These are phyloP conservation scores for Fusarium chuoi DNA, from an alignment of 2,329 filamentous ascomycete genomes.

Conservation along the genomic window DNA sequence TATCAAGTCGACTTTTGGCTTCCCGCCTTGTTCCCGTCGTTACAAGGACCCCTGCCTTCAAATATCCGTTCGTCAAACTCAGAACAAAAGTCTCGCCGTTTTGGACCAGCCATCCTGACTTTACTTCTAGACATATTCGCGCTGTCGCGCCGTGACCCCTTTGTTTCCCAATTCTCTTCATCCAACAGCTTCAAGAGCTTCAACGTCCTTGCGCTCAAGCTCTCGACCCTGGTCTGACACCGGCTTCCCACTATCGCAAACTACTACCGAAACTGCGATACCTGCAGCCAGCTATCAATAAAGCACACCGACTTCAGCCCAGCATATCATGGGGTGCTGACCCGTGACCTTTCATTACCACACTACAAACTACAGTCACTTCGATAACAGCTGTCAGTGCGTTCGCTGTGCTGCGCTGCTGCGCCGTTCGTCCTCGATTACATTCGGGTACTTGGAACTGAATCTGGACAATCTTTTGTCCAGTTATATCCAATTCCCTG, in stretches of 20 bases:
- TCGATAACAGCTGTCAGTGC: slow-evolving; percentile 26
- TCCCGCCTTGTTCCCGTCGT: slow-evolving; percentile 33
- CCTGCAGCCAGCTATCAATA: slow-evolving; percentile 35
- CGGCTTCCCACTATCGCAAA: slow-evolving; percentile 39
- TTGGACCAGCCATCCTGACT: slow-evolving; percentile 16
- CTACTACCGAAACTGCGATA: slow-evolving; percentile 36
- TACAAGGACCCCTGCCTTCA: slow-evolving; percentile 24
- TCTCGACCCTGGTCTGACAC: slow-evolving; percentile 34
- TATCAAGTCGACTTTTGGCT: slow-evolving; percentile 13
- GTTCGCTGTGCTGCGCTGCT: slow-evolving; percentile 7
- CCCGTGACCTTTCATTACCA: slow-evolving; percentile 38
- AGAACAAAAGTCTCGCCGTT: slow-evolving; percentile 3
- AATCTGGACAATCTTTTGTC: slow-evolving; percentile 14
- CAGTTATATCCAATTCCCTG: slow-evolving; percentile 27
- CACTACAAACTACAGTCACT: slow-evolving; percentile 16
- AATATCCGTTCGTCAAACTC: slow-evolving; percentile 22
- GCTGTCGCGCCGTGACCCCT: slow-evolving; percentile 6
- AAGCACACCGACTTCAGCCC: slow-evolving; percentile 39
- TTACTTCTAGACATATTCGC: slow-evolving; percentile 28
- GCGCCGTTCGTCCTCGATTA: background rate
- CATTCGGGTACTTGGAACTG: slow-evolving; percentile 8
- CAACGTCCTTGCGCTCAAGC: slow-evolving; percentile 17
- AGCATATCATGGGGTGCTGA: slow-evolving; percentile 41
- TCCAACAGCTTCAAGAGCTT: slow-evolving; percentile 1
- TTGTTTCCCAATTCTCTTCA: slow-evolving; percentile 10